Evolutionary conservation across 2,329 filamentous ascomycete genomes (phyloP).

Genomic region (Cladosporium sp.): DNA sequence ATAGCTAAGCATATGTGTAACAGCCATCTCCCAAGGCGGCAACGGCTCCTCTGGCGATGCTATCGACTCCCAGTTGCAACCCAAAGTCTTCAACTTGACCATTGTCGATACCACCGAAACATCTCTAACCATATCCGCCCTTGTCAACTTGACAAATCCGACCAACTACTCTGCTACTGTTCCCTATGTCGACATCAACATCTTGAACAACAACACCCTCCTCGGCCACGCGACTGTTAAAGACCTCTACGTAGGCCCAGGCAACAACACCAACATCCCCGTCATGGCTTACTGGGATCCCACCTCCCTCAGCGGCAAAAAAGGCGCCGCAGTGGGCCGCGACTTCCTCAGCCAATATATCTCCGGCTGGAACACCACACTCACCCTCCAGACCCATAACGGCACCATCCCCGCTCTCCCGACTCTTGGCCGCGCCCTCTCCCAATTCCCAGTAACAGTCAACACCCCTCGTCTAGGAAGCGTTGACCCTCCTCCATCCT

Average conservation of each 20-base stretch:
- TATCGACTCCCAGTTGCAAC: constrained; percentile 38
- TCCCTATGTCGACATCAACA: constrained; percentile 73
- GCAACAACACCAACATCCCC: constrained; percentile 66
- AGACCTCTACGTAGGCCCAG: constrained; percentile 60
- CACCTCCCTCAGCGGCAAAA: constrained; percentile 54
- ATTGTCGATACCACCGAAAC: constrained; percentile 69
- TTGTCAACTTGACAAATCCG: constrained; percentile 83
- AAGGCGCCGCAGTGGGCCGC: constrained; percentile 59
- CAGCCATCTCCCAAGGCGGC: constrained; percentile 13
- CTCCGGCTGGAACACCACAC: constrained; percentile 78
- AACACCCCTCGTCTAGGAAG: constrained; percentile 64
- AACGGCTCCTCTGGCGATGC: constrained; percentile 1
- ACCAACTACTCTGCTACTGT: constrained; percentile 78
- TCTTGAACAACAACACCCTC: constrained; percentile 67
- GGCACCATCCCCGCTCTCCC: constrained; percentile 71
- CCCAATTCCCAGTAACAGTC: constrained; percentile 66
- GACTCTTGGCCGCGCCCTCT: constrained; percentile 66
- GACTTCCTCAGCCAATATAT: constrained; percentile 80
- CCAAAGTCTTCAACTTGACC: constrained; percentile 66
- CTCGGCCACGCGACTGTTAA: constrained; percentile 70
- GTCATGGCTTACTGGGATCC: constrained; percentile 75
- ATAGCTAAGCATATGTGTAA: constrained; percentile 22
- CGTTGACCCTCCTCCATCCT: constrained; percentile 43
- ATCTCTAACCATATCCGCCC: constrained; percentile 66
- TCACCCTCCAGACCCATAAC: constrained; percentile 68